Evolutionary conservation across 768 basidiomycete species (phyloP), one percentile per base, ranked within the genome.

Genomic region (Lactarius hengduanensis): DNA sequence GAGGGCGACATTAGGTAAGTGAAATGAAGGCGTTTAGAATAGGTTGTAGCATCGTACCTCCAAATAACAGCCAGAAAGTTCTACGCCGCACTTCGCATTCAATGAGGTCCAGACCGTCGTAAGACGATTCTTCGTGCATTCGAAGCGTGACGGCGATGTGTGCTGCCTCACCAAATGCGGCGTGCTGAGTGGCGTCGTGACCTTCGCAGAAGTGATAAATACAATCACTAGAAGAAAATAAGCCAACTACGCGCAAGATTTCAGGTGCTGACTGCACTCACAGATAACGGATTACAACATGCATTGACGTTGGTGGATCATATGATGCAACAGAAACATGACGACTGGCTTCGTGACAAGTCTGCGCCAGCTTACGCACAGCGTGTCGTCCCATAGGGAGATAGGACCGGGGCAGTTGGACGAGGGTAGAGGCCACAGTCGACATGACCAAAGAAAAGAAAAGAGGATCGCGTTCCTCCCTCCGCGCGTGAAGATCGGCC

Each of bases 361-460:
- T 86, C 80, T 91, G 85, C 11, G 92, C 92, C 45, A 96, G 81
- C 75, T 88, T 91, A 58, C 91, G 84, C n/a, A 95, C 92, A 45
- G 91, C 86, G 13, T 86, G 81, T 38, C 92, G 84, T 69, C 92
- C 89, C 88, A 93, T 90, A 22, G 92, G 92, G 61, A 96, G 81
- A 77, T 94, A 96, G 2, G 90, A 91, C 62, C 91, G 82, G 16
- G 94, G 94, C 6, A 95, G 86, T 76, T 96, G 94, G 4, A 94
- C 90, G 13, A 96, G 80, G 0, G 94, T 96, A 18, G 88, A 89
- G 4, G 93, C 91, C 20, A 95, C 85, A 11, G 92, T 92, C 16
- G 89, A 90, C 88, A 95, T 91, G 69, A 97, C 91, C 34, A 96
- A 78, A 5, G 93, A 89, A 72, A 92, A 95, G 80, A 95, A 96